Conservation (phyloP, 352 stramenopile species). For the Pythium phragmitis region DNA sequence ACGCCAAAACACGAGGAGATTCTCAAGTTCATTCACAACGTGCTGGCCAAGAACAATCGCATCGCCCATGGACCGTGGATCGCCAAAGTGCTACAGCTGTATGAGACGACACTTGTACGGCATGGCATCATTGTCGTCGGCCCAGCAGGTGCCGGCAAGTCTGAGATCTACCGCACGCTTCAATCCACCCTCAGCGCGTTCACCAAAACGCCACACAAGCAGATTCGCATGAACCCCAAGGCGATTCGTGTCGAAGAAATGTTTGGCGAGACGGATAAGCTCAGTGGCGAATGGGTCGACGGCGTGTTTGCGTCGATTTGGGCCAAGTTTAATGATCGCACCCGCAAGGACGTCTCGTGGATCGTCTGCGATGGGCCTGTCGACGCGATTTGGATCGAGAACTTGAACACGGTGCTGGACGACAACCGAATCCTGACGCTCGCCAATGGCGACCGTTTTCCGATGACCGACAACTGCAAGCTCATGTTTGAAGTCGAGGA, state of each 20-base stretch:
- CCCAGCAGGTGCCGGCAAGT: constrained; percentile 96
- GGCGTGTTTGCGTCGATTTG: constrained; percentile 98
- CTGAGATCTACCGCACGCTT: constrained; percentile 95
- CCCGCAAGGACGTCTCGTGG: constrained; percentile 88
- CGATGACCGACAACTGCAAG: constrained; percentile 93
- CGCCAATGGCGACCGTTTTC: constrained; percentile 92
- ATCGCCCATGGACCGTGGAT: constrained; percentile 77
- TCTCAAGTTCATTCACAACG: constrained; percentile 55
- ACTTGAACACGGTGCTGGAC: constrained; percentile 56
- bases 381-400: constrained; percentile 88
- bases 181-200: constrained; percentile 91
- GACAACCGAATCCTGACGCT: constrained; percentile 37
- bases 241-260: constrained; percentile 97
- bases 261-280: constrained; percentile 96
- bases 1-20: constrained; percentile 90
- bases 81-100: constrained; percentile 97
- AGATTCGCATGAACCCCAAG: constrained; percentile 97
- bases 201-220: constrained; percentile 93
- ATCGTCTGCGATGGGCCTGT: constrained; percentile 90
- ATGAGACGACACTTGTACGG: constrained; percentile 96
- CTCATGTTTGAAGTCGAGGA: constrained; percentile 97
- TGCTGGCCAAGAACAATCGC: constrained; percentile 67
- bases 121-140: constrained; percentile 98
- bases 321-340: constrained; percentile 98
- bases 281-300: constrained; percentile 97